These are phyloP conservation scores for Neurospora sp. DNA, from an alignment of 495 filamentous ascomycete genomes.

Conservation along the genomic window DNA sequence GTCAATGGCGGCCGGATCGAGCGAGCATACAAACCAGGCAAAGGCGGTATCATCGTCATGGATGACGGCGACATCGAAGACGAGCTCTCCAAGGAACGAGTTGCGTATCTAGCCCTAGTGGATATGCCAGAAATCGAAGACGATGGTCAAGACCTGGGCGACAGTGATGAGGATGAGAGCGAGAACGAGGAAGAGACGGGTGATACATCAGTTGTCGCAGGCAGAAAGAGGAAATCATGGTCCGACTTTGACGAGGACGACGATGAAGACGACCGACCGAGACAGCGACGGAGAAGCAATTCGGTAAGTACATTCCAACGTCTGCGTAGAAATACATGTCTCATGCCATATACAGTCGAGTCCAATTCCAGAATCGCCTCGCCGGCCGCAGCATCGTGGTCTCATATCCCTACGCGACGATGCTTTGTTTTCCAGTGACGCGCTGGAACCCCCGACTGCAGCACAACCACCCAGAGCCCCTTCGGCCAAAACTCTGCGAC, in stretches of 20 bases:
- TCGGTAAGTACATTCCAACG: conserved; percentile 47
- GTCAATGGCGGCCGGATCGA: conserved; percentile 58
- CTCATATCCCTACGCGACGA: conserved; percentile 38
- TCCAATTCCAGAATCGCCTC: conserved; percentile 40
- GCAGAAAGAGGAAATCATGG: conserved; percentile 78
- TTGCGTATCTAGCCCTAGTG: conserved; percentile 70
- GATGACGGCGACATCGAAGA: conserved; percentile 96
- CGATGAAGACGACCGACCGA: conserved; percentile 60
- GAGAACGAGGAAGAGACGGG: conserved; percentile 19
- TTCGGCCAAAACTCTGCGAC: conserved; percentile 59
- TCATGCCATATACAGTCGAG: conserved; percentile 40
- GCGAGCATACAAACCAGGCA: conserved; percentile 60
- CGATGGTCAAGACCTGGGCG: conserved; percentile 46
- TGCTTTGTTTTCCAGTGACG: conserved; percentile 29
- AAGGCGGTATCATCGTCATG: conserved; percentile 80
- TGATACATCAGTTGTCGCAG: conserved; percentile 18
- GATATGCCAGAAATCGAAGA: conserved; percentile 89
- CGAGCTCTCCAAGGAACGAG: conserved; percentile 60
- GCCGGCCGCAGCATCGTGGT: conserved; percentile 39
- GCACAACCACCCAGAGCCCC: conserved; percentile 51
- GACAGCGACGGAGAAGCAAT: conserved; percentile 74
- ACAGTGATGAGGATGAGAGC: conserved; percentile 32
- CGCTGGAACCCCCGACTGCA: conserved; percentile 39
- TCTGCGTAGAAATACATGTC: conserved; percentile 13
- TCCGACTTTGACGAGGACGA: conserved; percentile 62